Conservation (phyloP, 2,329 filamentous ascomycete genomes). For the Paraphaeosphaeria sporulosa region DNA sequence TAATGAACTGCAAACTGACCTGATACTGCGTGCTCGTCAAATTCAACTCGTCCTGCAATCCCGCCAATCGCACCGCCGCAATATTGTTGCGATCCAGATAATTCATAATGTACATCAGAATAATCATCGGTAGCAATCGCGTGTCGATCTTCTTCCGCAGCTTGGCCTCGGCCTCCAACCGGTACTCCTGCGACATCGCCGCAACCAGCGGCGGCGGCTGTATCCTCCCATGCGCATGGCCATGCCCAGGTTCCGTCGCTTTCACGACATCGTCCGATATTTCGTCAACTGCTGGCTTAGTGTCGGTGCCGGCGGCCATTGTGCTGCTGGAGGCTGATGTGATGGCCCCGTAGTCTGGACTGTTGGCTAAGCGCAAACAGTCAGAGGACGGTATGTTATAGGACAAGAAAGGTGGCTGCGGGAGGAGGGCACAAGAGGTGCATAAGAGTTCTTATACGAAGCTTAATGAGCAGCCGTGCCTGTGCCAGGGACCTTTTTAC, state of each 20-base stretch:
- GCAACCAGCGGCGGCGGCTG: slow-evolving; percentile 45
- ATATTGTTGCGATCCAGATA: slow-evolving; percentile 76
- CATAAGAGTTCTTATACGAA: slow-evolving; percentile 27
- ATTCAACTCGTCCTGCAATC: slow-evolving; percentile 67
- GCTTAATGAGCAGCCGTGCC: slow-evolving; percentile 12
- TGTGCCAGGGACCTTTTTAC: slow-evolving; percentile 13
- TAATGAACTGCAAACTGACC: slow-evolving; percentile 55
- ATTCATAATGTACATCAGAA: slow-evolving; percentile 80
- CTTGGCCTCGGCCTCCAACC: slow-evolving; percentile 61
- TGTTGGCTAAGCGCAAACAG: slow-evolving; percentile 15
- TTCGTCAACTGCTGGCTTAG: slow-evolving; percentile 31
- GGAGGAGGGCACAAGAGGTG: slow-evolving; percentile 8
- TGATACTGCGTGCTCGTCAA: slow-evolving; percentile 68
- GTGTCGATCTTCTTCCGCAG: slow-evolving; percentile 75
- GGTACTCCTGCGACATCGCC: slow-evolving; percentile 60
- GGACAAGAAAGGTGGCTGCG: slow-evolving; percentile 9
- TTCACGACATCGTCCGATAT: slow-evolving; percentile 34
- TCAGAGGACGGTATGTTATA: background rate
- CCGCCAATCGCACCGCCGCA: slow-evolving; percentile 68
- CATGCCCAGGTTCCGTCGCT: slow-evolving; percentile 26
- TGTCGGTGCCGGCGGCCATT: slow-evolving; percentile 24
- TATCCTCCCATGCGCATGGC: slow-evolving; percentile 29
- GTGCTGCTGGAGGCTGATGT: slow-evolving; percentile 19
- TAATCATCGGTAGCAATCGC: slow-evolving; percentile 72
- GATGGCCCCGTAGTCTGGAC: slow-evolving; percentile 23